Conservation (phyloP, 129 eudicot species). For the Daucus carota region DNA sequence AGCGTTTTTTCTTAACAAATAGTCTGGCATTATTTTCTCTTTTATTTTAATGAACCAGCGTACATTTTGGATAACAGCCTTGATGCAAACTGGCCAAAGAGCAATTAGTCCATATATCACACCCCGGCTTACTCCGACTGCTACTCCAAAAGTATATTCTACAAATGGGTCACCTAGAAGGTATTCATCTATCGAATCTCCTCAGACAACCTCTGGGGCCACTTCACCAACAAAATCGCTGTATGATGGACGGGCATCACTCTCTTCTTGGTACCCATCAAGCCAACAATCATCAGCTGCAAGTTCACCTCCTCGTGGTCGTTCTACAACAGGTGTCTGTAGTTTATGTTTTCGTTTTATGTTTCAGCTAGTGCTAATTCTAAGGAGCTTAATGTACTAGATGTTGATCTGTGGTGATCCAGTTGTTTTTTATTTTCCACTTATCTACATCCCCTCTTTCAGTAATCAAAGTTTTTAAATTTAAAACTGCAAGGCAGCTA, state of each 20-base stretch:
- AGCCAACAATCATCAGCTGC: conserved; percentile 99
- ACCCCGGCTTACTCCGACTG: conserved; percentile 72
- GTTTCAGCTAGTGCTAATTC: not conserved
- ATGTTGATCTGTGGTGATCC: not conserved
- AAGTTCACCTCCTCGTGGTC: conserved; percentile 84
- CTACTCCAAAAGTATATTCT: conserved; percentile 68
- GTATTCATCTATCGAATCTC: conserved; percentile 59
- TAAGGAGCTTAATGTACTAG: not conserved
- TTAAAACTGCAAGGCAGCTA: not conserved
- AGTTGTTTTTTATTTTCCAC: not conserved
- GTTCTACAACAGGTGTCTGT: conserved; percentile 60
- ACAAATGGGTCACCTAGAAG: conserved; percentile 73
- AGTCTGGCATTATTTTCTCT: not conserved
- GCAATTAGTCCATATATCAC: conserved; percentile 56
- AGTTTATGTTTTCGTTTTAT: not conserved
- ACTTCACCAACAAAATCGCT: conserved; percentile 54
- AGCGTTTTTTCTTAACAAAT: not conserved
- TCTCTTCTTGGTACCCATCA: conserved; percentile 88
- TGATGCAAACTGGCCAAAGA: conserved; percentile 48
- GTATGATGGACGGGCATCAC: conserved; percentile 55
- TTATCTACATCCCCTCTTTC: not conserved
- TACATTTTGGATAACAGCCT: conserved; percentile 29
- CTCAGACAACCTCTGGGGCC: conserved; percentile 48
- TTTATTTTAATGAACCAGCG: not conserved
- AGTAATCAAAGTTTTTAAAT: not conserved